Conservation (phyloP, 2,329 filamentous ascomycete genomes). For the Fusarium abutilonis region DNA sequence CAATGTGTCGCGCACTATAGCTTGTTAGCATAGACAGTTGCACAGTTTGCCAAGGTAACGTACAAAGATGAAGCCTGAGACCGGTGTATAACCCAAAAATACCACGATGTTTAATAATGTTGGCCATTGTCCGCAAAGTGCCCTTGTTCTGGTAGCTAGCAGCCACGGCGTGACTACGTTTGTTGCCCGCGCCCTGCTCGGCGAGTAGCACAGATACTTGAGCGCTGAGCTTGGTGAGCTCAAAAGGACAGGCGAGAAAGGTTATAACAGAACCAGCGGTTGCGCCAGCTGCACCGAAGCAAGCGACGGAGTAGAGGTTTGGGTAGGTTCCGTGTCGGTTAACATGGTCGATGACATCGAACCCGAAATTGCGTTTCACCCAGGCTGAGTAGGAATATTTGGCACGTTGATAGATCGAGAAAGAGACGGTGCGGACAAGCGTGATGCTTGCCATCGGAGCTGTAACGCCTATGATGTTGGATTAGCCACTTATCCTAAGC, state of each 20-base stretch:
- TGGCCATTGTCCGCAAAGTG: slow-evolving; percentile 78
- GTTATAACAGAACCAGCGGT: slow-evolving; percentile 84
- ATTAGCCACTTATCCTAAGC: slow-evolving; percentile 22
- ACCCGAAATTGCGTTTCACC: slow-evolving; percentile 72
- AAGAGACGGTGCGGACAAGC: slow-evolving; percentile 79
- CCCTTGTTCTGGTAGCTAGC: slow-evolving; percentile 81
- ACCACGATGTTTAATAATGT: slow-evolving; percentile 80
- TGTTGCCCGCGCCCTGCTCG: slow-evolving; percentile 48
- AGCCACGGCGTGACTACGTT: slow-evolving; percentile 67
- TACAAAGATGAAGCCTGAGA: slow-evolving; percentile 80
- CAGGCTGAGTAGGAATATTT: slow-evolving; percentile 78
- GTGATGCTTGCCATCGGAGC: slow-evolving; percentile 84
- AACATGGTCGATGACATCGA: slow-evolving; percentile 78
- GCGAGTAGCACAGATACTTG: slow-evolving; percentile 85
- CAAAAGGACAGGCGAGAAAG: slow-evolving; percentile 84
- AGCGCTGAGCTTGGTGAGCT: slow-evolving; percentile 88
- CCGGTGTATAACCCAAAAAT: slow-evolving; percentile 81
- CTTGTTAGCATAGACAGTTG: slow-evolving; percentile 7
- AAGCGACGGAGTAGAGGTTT: slow-evolving; percentile 76
- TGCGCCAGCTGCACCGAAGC: slow-evolving; percentile 81
- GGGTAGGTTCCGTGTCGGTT: slow-evolving; percentile 76
- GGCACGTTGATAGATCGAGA: slow-evolving; percentile 81
- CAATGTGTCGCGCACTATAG: slow-evolving; percentile 78
- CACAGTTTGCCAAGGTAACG: slow-evolving; percentile 48
- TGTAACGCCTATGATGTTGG: slow-evolving; percentile 67